Percentiles rank a stretch among this genome's conserved stretches.
Conservation (phyloP, 1,284 basidiomycete species). For the Ganoderma resinaceum region DNA sequence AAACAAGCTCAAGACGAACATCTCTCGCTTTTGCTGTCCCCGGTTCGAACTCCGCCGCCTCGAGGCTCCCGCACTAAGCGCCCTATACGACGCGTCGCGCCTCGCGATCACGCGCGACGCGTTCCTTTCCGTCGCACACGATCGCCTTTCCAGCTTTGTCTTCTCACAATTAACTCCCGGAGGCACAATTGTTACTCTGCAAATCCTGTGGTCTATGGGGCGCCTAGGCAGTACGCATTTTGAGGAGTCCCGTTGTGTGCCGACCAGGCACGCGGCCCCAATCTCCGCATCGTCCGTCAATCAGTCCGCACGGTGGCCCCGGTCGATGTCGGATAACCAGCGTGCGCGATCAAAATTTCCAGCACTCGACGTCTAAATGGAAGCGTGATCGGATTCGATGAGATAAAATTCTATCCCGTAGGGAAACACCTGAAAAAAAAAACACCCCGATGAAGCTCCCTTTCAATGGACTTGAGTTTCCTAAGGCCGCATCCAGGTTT, state of each 20-base stretch:
- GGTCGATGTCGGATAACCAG: not conserved
- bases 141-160: not conserved
- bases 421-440: no score
- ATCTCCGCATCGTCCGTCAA: slow-evolving; percentile 6
- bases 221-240: not conserved
- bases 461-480: no score
- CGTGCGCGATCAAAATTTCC: not conserved
- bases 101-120: not conserved
- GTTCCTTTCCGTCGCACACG: not conserved
- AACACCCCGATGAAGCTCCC: no score
- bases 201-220: not conserved
- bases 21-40: slow-evolving; percentile 19
- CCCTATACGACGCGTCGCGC: slow-evolving; percentile 7
- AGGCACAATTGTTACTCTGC: not conserved
- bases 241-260: not conserved
- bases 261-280: not conserved
- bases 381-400: not conserved
- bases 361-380: not conserved
- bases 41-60: slow-evolving; percentile 31
- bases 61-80: slow-evolving; percentile 10
- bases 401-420: no score
- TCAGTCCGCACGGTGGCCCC: not conserved
- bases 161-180: not conserved
- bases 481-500: no score
- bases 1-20: slow-evolving; percentile 23